Percentiles rank a stretch among this genome's conserved stretches.
Evolutionary conservation across 768 basidiomycete species (phyloP).

Genomic region (Mycena rosella): DNA sequence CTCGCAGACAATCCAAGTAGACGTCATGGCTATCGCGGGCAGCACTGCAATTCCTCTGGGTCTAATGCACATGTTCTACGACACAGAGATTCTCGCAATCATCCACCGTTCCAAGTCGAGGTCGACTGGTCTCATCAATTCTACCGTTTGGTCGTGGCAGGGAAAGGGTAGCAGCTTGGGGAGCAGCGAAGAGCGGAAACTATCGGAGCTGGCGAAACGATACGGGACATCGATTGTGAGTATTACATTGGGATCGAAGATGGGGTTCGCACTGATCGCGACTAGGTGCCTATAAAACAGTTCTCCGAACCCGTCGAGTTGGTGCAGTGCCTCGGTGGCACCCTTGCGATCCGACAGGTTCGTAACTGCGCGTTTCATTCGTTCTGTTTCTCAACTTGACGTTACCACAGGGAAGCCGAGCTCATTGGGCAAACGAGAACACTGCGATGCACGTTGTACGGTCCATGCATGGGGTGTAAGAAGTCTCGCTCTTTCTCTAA

Average conservation of each 20-base stretch:
- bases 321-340: conserved; percentile 74
- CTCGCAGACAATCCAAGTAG: conserved; percentile 75
- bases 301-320: conserved; percentile 74
- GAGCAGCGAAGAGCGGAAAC: conserved; percentile 74
- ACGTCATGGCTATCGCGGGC: conserved; percentile 72
- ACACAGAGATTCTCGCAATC: conserved; percentile 76
- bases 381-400: conserved; percentile 3
- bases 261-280: conserved; percentile 9
- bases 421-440: conserved; percentile 84
- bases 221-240: conserved; percentile 78
- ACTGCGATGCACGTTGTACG: conserved; percentile 86
- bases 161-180: conserved; percentile 67
- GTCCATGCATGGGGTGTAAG: conserved; percentile 54
- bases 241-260: conserved; percentile 12
- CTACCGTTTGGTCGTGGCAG: conserved; percentile 83
- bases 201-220: conserved; percentile 77
- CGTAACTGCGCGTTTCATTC: conserved; percentile 21
- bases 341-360: conserved; percentile 82
- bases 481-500: background rate
- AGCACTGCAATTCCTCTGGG: conserved; percentile 61
- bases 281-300: conserved; percentile 65
- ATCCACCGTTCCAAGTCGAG: conserved; percentile 78
- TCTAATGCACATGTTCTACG: conserved; percentile 74
- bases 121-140: conserved; percentile 74
- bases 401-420: conserved; percentile 68